A percentile compares a stretch with the other conserved stretches of the same genome.
Conservation (phyloP, 768 basidiomycete species). For the Tricholoma terreum region DNA sequence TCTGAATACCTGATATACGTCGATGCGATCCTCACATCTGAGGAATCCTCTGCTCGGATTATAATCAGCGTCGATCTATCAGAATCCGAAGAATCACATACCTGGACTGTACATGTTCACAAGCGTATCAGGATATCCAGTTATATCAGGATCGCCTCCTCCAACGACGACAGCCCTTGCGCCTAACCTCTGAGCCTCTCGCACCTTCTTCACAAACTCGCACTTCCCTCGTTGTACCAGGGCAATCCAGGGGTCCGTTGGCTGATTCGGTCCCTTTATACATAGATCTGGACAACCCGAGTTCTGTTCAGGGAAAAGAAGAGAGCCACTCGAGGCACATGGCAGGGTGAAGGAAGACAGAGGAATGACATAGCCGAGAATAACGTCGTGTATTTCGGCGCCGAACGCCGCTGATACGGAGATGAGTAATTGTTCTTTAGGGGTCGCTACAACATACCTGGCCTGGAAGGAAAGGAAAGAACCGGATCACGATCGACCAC, state of each 20-base stretch:
- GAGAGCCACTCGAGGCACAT: constrained; percentile 39
- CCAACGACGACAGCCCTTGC: constrained; percentile 92
- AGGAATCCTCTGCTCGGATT: constrained; percentile 64
- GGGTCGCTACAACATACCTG: constrained; percentile 32
- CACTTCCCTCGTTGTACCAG: constrained; percentile 88
- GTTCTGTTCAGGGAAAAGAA: constrained; percentile 33
- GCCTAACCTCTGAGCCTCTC: constrained; percentile 68
- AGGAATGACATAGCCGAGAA: constrained; percentile 71
- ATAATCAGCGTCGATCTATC: constrained; percentile 2
- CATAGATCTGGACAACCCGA: constrained; percentile 72
- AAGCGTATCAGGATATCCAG: constrained; percentile 69
- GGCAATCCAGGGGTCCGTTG: constrained; percentile 84
- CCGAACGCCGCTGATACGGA: constrained; percentile 62
- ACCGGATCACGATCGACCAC: constrained; percentile 73
- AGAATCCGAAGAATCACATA: constrained; percentile 27
- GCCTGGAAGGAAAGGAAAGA: constrained; percentile 67
- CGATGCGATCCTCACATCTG: constrained; percentile 79
- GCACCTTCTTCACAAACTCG: constrained; percentile 86
- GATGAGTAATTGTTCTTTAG: not conserved
- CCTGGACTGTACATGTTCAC: constrained; percentile 94
- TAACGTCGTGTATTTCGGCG: constrained; percentile 61
- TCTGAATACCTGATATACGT: constrained; percentile 87
- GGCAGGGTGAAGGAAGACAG: constrained; percentile 58
- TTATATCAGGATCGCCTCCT: constrained; percentile 64
- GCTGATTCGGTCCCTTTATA: constrained; percentile 48